Base-by-base conservation (phyloP, 2,329 filamentous ascomycete species). In the Paracamarosporium sp. region DNA sequence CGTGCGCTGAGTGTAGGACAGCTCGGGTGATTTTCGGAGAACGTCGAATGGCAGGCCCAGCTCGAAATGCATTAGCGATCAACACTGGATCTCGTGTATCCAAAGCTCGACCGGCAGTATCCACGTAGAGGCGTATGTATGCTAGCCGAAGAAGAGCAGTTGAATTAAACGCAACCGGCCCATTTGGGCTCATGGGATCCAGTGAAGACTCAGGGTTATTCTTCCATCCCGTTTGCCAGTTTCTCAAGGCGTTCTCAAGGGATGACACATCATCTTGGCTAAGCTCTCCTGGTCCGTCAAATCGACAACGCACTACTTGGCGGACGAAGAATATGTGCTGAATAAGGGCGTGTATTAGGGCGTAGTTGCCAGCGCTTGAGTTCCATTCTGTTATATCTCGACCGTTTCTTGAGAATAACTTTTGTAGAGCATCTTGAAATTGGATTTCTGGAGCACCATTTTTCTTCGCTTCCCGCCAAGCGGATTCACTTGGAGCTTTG, bases 301-400 rank as follows among this genome's bases (percentile, higher is more conserved):
- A 72, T 4, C 70, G 68, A 55, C 72, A 76, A 56, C 71, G 64
- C 8, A 69, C 63, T 28, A 75, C 65, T 57, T 89, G 86, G 64
- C 89, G 89, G 22, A 90, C 73, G 35, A 91, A 80, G 70, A 88
- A 91, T 15, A 92, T 88, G 60, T 91, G 88, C 65, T 92, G 89
- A 11, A 91, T 83, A 24, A 92, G 72, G 3, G 88, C 88, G 66
- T 91, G 88, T 3, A 92, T 88, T 31, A 92, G 79, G 7, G 90
- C 84, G 62, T 92, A 91, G 65, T 89, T 89, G 0, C 88, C 89
- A 6, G 71, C 66, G 7, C 70, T 71, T 1, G 72, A 72, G 25
- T 68, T 74, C 31, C 59, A 64, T 41, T 73, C 64, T 3, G 73
- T 74, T 13, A 75, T 64, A 31, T 74, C 68, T 17, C 69, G 56